These are phyloP conservation scores for Colletotrichum nymphaeae DNA, from an alignment of 2,329 filamentous ascomycete genomes.

Conservation along the genomic window DNA sequence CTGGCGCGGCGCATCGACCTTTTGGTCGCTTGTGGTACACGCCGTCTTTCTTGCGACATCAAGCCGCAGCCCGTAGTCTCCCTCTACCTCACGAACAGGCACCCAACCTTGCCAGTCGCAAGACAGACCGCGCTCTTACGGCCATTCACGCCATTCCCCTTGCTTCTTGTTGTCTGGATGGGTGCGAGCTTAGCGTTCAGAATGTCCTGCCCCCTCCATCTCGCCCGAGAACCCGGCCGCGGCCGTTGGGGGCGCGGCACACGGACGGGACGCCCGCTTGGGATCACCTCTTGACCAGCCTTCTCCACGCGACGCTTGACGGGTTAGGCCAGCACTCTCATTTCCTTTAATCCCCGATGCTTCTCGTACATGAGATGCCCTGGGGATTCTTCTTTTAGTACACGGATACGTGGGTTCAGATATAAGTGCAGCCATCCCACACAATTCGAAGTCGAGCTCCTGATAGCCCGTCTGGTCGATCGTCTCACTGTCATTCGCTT, in stretches of 20 bases:
- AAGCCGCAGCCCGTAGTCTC: constrained; percentile 3
- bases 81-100: not conserved
- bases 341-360: constrained; percentile 22
- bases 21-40: constrained; percentile 5
- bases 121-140: constrained; percentile 4
- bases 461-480: not conserved
- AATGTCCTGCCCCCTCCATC: constrained; percentile 6
- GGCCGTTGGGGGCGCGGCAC: constrained; percentile 20
- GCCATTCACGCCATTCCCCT: constrained; percentile 10
- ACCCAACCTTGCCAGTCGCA: constrained; percentile 5
- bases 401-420: not conserved
- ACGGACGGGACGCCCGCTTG: constrained; percentile 20
- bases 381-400: constrained; percentile 1
- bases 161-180: constrained; percentile 20
- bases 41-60: constrained; percentile 11
- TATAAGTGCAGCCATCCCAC: constrained; percentile 23
- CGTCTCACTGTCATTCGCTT: constrained; percentile 17
- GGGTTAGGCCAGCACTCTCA: constrained; percentile 3
- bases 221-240: constrained; percentile 24
- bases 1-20: constrained; percentile 5
- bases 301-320: constrained; percentile 13
- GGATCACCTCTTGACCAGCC: constrained; percentile 15
- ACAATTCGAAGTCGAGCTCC: not conserved
- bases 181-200: not conserved
- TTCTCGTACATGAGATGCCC: not conserved